Evolutionary conservation across 2,329 filamentous ascomycete genomes (phyloP), one percentile per base, ranked within the genome.

Genomic region (Daldinia sp.): DNA sequence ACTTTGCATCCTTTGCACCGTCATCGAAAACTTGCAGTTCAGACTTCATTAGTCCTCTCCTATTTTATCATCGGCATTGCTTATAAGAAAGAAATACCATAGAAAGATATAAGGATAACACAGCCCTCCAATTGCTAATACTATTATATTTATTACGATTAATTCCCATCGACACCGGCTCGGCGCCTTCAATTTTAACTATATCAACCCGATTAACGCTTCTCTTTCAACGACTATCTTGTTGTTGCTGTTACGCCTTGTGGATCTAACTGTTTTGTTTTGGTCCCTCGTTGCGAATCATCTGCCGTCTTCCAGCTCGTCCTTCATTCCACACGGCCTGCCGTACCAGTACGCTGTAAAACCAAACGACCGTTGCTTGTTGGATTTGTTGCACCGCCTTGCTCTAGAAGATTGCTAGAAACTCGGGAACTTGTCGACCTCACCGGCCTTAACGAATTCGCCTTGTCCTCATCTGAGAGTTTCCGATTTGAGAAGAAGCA

Each of bases 241-340:
- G 30, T 19, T 34, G 32, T 61, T 53, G 57, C 55, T 61, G 59
- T 60, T 63, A 58, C 58, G 49, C 13, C 51, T 62, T 47, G 63
- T 68, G 63, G 57, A 66, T 60, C 61, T 61, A 55, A 35, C 49
- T 63, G 60, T 53, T 63, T 57, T 61, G 64, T 48, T 47, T 49
- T 61, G 62, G 61, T 64, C 60, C 59, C 17, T 64, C 58, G 52
- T 61, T 66, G 50, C 60, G 53, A 51, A 66, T 53, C 53, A 53
- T 52, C 45, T 60, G 48, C 54, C 35, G 43, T 61, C 50, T 53
- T 62, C 51, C 51, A 63, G 55, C 49, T 64, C 58, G 66, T 66
- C 55, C 63, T 52, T 60, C 62, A 60, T 67, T 65, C 53, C 62
- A 56, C 62, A 59, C 58, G 45, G 59, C 19, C 59, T 56, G 62